These are phyloP conservation scores for Cunninghamia lanceolata DNA, from an alignment of 75 land plant genomes.

Conservation along the genomic window DNA sequence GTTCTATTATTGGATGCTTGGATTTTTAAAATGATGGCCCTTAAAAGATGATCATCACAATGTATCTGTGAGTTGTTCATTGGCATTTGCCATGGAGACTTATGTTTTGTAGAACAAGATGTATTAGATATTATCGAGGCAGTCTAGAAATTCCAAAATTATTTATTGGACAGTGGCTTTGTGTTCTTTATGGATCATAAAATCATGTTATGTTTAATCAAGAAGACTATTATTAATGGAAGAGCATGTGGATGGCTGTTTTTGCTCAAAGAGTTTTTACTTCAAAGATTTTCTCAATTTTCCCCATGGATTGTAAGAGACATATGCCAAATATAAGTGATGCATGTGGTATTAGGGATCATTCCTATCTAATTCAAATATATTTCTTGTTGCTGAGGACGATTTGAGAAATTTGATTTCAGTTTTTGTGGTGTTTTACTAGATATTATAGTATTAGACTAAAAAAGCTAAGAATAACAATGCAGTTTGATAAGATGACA, in stretches of 20 bases:
- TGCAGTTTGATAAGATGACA: not conserved
- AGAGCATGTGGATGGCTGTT: not conserved
- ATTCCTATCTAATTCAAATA: not conserved
- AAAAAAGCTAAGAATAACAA: not conserved
- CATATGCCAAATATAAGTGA: not conserved
- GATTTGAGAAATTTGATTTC: not conserved
- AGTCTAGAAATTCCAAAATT: not conserved
- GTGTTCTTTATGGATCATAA: not conserved
- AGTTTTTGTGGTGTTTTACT: not conserved
- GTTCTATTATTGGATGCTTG: not conserved
- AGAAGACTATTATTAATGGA: not conserved
- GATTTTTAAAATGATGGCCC: not conserved
- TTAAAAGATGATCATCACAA: not conserved
- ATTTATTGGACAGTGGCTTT: not conserved
- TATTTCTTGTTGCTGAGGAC: not conserved
- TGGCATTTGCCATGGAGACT: not conserved
- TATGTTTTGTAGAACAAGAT: not conserved
- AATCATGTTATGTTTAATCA: not conserved
- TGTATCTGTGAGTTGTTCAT: not conserved
- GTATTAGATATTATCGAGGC: not conserved
- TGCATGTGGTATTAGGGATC: not conserved
- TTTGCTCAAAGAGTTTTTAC: not conserved
- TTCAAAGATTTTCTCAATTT: no score
- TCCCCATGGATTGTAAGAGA: not conserved
- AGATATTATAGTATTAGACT: no score